Conservation (phyloP, 768 basidiomycete species). For the Trametopsis cervina region DNA sequence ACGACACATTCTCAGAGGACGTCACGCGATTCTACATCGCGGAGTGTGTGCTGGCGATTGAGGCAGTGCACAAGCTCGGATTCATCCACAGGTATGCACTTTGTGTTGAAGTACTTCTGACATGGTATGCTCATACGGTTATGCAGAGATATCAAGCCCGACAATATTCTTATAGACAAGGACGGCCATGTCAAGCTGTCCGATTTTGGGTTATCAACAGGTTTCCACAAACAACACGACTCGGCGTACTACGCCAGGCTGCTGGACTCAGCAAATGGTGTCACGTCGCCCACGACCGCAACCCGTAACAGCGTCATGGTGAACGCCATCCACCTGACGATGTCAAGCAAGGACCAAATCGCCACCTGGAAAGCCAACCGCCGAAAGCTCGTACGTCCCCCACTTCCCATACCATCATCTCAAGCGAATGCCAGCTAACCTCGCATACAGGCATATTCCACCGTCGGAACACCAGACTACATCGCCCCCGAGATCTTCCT, state of each 20-base stretch:
- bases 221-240: constrained; percentile 97
- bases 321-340: constrained; percentile 93
- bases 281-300: constrained; percentile 33
- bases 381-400: constrained; percentile 69
- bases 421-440: not conserved
- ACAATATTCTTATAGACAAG: constrained; percentile 98
- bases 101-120: too few species aligned
- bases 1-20: constrained; percentile 97
- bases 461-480: constrained; percentile 94
- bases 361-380: constrained; percentile 99
- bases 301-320: constrained; percentile 94
- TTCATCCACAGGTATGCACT: constrained; percentile 95
- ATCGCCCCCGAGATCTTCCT: constrained; percentile 97
- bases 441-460: constrained; percentile 78
- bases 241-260: constrained; percentile 91
- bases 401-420: not conserved
- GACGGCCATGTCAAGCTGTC: constrained; percentile 96
- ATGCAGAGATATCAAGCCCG: constrained; percentile 93
- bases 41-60: constrained; percentile 96
- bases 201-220: constrained; percentile 98
- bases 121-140: constrained; percentile 5
- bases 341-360: constrained; percentile 89
- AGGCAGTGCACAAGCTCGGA: constrained; percentile 93
- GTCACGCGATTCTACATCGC: constrained; percentile 98
- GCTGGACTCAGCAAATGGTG: constrained; percentile 57